phyloP scores from a whole-genome alignment of 2,329 filamentous ascomycete species.

The Diaporthe sp. region DNA sequence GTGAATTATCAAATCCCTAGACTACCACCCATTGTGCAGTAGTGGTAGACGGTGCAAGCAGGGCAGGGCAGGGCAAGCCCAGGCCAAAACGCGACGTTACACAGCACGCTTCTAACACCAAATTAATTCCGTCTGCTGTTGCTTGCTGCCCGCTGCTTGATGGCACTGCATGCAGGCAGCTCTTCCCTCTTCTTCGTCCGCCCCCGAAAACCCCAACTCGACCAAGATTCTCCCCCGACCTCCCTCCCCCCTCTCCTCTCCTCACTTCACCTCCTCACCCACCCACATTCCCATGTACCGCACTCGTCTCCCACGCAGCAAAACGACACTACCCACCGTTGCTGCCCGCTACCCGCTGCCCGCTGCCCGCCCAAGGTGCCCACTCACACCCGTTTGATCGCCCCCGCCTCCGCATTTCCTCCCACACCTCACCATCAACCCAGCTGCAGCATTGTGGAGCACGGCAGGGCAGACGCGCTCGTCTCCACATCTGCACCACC shows the following conservation, averaged over 20 bases:
- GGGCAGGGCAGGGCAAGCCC: background rate
- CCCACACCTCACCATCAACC: slow-evolving; percentile 32
- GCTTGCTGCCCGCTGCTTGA: background rate
- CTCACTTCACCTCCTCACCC: slow-evolving; percentile 4
- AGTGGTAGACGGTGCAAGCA: background rate
- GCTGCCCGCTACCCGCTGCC: background rate
- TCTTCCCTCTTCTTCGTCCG: background rate
- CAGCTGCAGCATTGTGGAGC: slow-evolving; percentile 36
- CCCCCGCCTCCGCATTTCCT: slow-evolving; percentile 42
- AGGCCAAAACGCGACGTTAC: slow-evolving; percentile 10
- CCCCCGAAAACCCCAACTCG: slow-evolving; percentile 26
- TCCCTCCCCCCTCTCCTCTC: slow-evolving; percentile 2
- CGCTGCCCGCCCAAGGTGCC: slow-evolving; percentile 24
- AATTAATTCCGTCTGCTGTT: slow-evolving; percentile 4
- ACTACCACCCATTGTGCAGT: background rate
- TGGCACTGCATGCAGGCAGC: background rate
- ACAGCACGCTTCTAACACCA: background rate
- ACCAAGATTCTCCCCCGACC: slow-evolving; percentile 11
- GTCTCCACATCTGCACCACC: slow-evolving; percentile 27
- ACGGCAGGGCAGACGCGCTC: slow-evolving; percentile 20
- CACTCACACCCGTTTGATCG: slow-evolving; percentile 34
- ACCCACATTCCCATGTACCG: background rate
- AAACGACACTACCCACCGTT: background rate
- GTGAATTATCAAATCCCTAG: background rate
- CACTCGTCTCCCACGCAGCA: background rate